Conservation (phyloP, 2,329 filamentous ascomycete species). For the Penicillium frequentans region DNA sequence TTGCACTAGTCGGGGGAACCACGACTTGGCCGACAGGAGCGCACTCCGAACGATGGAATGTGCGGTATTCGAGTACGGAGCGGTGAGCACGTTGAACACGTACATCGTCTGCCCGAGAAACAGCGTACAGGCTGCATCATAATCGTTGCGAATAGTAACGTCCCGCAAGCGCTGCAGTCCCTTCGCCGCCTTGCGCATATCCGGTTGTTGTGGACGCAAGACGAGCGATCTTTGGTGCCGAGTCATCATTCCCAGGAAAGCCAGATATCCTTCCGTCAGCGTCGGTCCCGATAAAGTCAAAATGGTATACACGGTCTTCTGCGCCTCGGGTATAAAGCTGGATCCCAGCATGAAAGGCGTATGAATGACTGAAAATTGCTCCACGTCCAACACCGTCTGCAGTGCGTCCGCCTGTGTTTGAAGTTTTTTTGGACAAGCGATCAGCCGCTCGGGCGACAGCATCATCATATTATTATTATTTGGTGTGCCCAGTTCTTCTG, state of each 20-base stretch:
- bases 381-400: constrained; percentile 17
- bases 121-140: constrained; percentile 25
- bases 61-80: constrained; percentile 21
- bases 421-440: constrained; percentile 11
- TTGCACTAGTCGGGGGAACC: constrained; percentile 25
- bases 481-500: constrained; percentile 2
- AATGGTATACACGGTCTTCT: constrained; percentile 18
- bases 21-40: constrained; percentile 28
- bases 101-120: constrained; percentile 30
- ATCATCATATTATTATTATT: constrained; percentile 3
- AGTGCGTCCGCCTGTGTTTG: constrained; percentile 19
- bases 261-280: constrained; percentile 23
- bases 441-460: constrained; percentile 17
- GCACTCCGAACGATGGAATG: constrained; percentile 29
- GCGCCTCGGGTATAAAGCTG: constrained; percentile 17
- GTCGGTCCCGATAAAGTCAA: constrained; percentile 17
- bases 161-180: constrained; percentile 20
- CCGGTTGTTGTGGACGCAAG: constrained; percentile 17
- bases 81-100: constrained; percentile 30
- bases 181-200: constrained; percentile 21
- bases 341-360: constrained; percentile 21
- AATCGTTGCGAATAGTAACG: constrained; percentile 18
- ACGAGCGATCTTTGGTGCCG: constrained; percentile 22
- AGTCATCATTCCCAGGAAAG: constrained; percentile 24
- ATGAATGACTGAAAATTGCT: constrained; percentile 22